phyloP scores from a whole-genome alignment of 1,139 yeast genomes.

The Hyphopichia burtonii region DNA sequence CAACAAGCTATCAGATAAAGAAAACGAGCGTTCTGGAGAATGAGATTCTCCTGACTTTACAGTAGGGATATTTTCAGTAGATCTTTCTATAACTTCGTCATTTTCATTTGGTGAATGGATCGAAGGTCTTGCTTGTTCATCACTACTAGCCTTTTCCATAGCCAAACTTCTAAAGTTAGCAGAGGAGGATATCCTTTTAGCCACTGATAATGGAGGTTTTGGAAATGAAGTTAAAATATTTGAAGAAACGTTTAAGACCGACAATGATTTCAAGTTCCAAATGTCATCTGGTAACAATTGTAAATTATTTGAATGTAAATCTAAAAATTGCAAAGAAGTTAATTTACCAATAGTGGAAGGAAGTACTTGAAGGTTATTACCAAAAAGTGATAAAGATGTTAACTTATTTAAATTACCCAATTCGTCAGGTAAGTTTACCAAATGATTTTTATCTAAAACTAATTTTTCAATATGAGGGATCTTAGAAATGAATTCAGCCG shows the following conservation, averaged over 20 bases:
- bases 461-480: constrained; percentile 72
- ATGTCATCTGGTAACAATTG: constrained; percentile 66
- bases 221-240: constrained; percentile 72
- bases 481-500: constrained; percentile 59
- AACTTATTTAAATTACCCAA: constrained; percentile 60
- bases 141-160: constrained; percentile 1
- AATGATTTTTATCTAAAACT: constrained; percentile 78
- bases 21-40: constrained; percentile 13
- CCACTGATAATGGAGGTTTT: constrained; percentile 45
- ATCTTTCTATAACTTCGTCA: constrained; percentile 5
- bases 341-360: constrained; percentile 69
- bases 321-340: constrained; percentile 62
- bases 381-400: constrained; percentile 65
- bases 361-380: constrained; percentile 72
- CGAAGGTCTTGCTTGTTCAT: constrained; percentile 8
- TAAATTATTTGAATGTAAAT: constrained; percentile 83
- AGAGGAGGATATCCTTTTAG: constrained; percentile 35
- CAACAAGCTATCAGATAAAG: constrained; percentile 53
- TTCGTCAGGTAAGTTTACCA: constrained; percentile 72
- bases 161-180: constrained; percentile 20
- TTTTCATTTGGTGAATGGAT: constrained; percentile 6
- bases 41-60: constrained; percentile 8
- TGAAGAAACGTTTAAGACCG: constrained; percentile 72
- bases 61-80: constrained; percentile 2
- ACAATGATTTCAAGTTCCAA: constrained; percentile 62